phyloP scores from a whole-genome alignment of 148 eudicot species.

The Nyssa sinensis region DNA sequence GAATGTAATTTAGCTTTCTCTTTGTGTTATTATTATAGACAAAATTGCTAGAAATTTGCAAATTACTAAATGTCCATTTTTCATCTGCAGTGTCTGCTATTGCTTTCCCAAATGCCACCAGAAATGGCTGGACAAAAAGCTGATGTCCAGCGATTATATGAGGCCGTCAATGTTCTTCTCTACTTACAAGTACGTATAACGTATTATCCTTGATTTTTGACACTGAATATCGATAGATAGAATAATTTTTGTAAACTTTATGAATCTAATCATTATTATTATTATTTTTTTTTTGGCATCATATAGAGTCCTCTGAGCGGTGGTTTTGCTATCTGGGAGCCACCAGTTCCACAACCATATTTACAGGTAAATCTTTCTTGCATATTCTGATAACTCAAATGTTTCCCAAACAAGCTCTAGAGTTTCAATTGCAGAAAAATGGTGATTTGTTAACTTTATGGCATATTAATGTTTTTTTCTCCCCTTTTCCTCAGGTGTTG shows the following conservation, averaged over 20 bases:
- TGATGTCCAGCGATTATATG: slow-evolving; percentile 9
- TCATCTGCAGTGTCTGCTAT: slow-evolving; percentile 7
- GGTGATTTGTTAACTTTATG: too few relatives aligned
- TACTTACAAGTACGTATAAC: slow-evolving; percentile 13
- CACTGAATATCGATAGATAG: too few relatives aligned
- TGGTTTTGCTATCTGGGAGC: slow-evolving; percentile 45
- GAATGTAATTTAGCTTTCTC: slow-evolving; percentile 2
- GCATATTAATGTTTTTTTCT: too few relatives aligned
- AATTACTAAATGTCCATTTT: background rate
- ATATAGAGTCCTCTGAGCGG: slow-evolving; percentile 24
- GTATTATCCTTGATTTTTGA: background rate
- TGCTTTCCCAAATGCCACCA: slow-evolving; percentile 18
- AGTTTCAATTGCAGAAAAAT: background rate
- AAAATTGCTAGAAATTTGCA: background rate
- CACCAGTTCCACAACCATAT: slow-evolving; percentile 31
- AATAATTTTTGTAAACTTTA: too few relatives aligned
- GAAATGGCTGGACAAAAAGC: slow-evolving; percentile 15
- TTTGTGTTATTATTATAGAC: background rate
- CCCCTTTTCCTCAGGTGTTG: background rate
- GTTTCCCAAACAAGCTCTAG: background rate
- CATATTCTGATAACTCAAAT: background rate
- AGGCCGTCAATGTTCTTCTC: slow-evolving; percentile 18
- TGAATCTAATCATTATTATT: background rate
- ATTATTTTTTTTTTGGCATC: slow-evolving; percentile 12
- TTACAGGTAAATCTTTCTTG: slow-evolving; percentile 17